Evolutionary conservation across 495 filamentous ascomycete genomes (phyloP), one percentile per base, ranked within the genome.

Genomic region (Xylaria palmicola): DNA sequence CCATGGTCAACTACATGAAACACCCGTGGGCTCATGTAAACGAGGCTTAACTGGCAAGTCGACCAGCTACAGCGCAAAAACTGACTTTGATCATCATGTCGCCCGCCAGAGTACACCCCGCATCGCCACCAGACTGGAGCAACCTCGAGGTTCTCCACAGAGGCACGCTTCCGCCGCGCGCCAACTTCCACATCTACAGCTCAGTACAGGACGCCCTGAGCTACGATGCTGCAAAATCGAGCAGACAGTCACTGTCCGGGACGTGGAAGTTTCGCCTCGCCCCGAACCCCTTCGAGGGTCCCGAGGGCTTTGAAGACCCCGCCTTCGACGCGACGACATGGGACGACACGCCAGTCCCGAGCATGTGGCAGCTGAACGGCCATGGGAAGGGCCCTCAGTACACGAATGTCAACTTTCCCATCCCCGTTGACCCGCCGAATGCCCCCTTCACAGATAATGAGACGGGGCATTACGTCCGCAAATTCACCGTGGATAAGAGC

Each of bases 331-430:
- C 60, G 5, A 19, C 66, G 17, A 65, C 63, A 55, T 87, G 86
- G 83, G 74, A 68, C 13, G 66, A 74, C 37, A 81, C 85, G 51
- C 56, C 74, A n/a, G 86, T 88, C 4, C 86, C 86, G 0, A 82
- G 83, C 2, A 83, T 85, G 67, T 88, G 86, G 86, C 86, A 89
- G 61, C 68, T 88, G 6, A 83, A 87, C 64, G 86, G 86, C 34
- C 82, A 85, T 59, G 85, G 85, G 6, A 67, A 66, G n/a, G 69
- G 68, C 0, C 78, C 77, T 4, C 84, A 87, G 39, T 88, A 88
- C 63, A 87, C 83, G 6, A 89, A 88, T 47, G 74, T 83, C 44
- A 71, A 79, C 22, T 87, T 81, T 58, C 86, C 84, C 0, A 82
- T 88, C 40, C 84, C 86, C 1, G 77, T 82, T 10, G 75, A 81